Conservation (phyloP, 2,329 filamentous ascomycete genomes). For the Diaporthe citri region DNA sequence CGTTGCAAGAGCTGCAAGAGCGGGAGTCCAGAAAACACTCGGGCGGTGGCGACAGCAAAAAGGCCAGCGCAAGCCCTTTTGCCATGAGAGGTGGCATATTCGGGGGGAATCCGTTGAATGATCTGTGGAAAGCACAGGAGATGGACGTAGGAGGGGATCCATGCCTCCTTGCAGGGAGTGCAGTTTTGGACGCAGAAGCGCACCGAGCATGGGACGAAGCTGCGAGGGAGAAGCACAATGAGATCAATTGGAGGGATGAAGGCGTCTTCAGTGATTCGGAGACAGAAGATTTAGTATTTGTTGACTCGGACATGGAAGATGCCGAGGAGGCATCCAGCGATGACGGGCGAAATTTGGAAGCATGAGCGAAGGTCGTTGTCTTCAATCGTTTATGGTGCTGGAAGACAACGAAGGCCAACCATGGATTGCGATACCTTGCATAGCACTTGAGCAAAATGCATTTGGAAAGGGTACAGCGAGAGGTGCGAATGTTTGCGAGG, state of each 20-base stretch:
- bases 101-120: neutral
- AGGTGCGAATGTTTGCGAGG: slow-evolving; percentile 16
- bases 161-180: neutral
- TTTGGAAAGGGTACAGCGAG: slow-evolving; percentile 22
- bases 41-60: neutral
- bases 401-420: neutral
- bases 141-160: neutral
- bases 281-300: neutral
- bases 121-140: slow-evolving; percentile 10
- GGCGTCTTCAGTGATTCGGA: neutral
- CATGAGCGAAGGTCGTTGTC: neutral
- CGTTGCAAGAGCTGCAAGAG: slow-evolving; percentile 32
- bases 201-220: slow-evolving; percentile 27
- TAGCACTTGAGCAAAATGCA: slow-evolving; percentile 30
- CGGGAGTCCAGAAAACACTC: neutral
- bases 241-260: neutral
- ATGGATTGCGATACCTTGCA: slow-evolving; percentile 30
- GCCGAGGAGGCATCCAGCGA: neutral
- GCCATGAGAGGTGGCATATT: slow-evolving; percentile 4
- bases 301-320: neutral
- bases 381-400: neutral
- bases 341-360: neutral
- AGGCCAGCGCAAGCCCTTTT: neutral
- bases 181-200: slow-evolving; percentile 20
- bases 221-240: slow-evolving; percentile 1